These are phyloP conservation scores for Patellaria atrata DNA, from an alignment of 495 filamentous ascomycete genomes.

Conservation along the genomic window DNA sequence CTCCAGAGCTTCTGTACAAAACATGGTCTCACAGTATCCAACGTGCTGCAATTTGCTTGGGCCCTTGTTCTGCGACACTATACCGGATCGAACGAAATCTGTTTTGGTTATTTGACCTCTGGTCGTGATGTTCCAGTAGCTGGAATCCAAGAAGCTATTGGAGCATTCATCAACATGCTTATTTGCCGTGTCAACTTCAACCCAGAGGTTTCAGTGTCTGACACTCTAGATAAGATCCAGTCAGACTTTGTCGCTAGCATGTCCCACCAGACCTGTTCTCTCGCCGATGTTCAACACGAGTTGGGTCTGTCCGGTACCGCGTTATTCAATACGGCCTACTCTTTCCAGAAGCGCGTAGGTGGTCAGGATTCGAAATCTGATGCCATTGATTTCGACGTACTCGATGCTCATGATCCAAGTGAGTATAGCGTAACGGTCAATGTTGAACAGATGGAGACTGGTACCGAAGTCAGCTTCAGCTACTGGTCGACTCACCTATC, in stretches of 20 bases:
- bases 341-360: constrained; percentile 12
- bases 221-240: constrained; percentile 12
- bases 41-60: constrained; percentile 40
- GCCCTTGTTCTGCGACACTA: constrained; percentile 37
- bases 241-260: constrained; percentile 16
- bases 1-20: constrained; percentile 34
- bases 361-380: constrained; percentile 7
- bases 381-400: constrained; percentile 11
- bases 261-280: constrained; percentile 19
- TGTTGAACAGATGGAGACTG: constrained; percentile 14
- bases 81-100: constrained; percentile 35
- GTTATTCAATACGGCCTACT: constrained; percentile 20
- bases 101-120: constrained; percentile 40
- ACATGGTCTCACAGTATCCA: constrained; percentile 36
- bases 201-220: constrained; percentile 24
- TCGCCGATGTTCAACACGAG: constrained; percentile 19
- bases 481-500: constrained; percentile 19
- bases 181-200: constrained; percentile 36
- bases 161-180: constrained; percentile 41
- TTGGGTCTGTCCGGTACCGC: constrained; percentile 9
- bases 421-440: constrained; percentile 20
- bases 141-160: constrained; percentile 34
- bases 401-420: constrained; percentile 16
- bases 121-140: constrained; percentile 35
- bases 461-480: constrained; percentile 13